Base-by-base conservation (phyloP, 768 basidiomycete genomes). In the Lentinula edodes region DNA sequence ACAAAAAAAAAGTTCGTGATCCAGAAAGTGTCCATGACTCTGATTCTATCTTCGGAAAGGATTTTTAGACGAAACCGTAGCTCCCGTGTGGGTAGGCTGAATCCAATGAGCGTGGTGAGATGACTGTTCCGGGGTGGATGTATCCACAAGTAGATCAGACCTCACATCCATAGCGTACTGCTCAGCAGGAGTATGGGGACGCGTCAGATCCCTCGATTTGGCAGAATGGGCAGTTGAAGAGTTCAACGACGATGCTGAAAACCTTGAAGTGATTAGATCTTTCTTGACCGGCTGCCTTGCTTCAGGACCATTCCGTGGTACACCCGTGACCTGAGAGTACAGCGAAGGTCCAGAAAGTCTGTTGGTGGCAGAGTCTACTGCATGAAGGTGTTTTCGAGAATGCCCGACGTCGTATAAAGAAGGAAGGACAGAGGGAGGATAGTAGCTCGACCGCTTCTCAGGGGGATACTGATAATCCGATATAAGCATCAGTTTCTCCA, bases 211-310 rank as follows among this genome's bases (percentile, higher is more conserved):
- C 34, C 69, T 66, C 28, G 38, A 23, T 43, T 52, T 57, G 12
- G 48, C 28, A 16, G 16, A 39, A 16, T 23, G 28, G 45, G 59
- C 52, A 13, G 32, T n/a, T 7, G 54, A 59, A 9, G 60, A 54
- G 16, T 50, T 46, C n/a, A 61, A 53, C 61, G 64, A 35, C 32
- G 45, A 18, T 15, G 36, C 56, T 3, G 63, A 63, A 45, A 61
- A 61, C 45, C 57, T 58, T 39, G 63, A 67, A 3, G 59, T 62
- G 45, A 57, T 58, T 28, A 68, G 65, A 55, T 70, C 71, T 62
- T 76, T 75, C 73, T 80, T 81, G 64, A 90, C 78, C 18, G 90
- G 88, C 71, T 87, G 82, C n/a, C 89, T 81, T n/a, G 89, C 84
- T 67, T 90, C 87, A 6, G 90, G 86, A 45, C 77, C 81, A 32